These are phyloP conservation scores for Fusarium kyushuense DNA, from an alignment of 2,329 filamentous ascomycete genomes.

Conservation along the genomic window DNA sequence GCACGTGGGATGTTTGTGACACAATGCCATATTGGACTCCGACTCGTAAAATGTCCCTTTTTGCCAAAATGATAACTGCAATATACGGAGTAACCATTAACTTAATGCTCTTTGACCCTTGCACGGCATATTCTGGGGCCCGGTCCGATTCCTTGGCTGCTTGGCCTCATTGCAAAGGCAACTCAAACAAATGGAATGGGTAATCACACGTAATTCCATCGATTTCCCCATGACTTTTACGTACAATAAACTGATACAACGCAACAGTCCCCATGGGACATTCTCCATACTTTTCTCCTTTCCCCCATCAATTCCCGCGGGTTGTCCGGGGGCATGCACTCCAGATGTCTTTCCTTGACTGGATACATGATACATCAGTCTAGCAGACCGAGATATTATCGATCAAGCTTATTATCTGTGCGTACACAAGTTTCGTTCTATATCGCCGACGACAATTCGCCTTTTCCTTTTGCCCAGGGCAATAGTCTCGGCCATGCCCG, in stretches of 20 bases:
- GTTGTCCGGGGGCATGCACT: slow-evolving; percentile 32
- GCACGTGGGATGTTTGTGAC: slow-evolving; percentile 15
- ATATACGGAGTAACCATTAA: not conserved
- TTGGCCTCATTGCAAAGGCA: slow-evolving; percentile 13
- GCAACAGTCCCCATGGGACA: slow-evolving; percentile 42
- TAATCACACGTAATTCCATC: slow-evolving; percentile 12
- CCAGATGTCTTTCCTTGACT: slow-evolving; percentile 31
- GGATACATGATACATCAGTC: slow-evolving; percentile 5
- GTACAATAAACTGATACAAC: slow-evolving; percentile 38
- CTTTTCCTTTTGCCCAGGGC: slow-evolving; percentile 1
- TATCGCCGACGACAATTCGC: slow-evolving; percentile 1
- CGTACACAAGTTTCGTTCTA: not conserved
- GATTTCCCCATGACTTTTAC: slow-evolving; percentile 35
- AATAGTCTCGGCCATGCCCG: slow-evolving; percentile 21
- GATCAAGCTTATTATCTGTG: slow-evolving; percentile 27
- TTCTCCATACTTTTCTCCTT: slow-evolving; percentile 16
- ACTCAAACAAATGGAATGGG: not conserved
- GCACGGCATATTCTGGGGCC: not conserved
- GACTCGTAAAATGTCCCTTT: slow-evolving; percentile 26
- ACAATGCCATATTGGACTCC: slow-evolving; percentile 15
- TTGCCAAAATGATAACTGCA: too few relatives aligned
- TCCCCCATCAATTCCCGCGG: slow-evolving; percentile 27
- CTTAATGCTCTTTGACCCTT: not conserved
- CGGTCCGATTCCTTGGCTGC: slow-evolving; percentile 7
- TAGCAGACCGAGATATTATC: slow-evolving; percentile 10